Evolutionary conservation across 2,329 filamentous ascomycete genomes (phyloP).

Genomic region (Rhynchosporium agropyri): DNA sequence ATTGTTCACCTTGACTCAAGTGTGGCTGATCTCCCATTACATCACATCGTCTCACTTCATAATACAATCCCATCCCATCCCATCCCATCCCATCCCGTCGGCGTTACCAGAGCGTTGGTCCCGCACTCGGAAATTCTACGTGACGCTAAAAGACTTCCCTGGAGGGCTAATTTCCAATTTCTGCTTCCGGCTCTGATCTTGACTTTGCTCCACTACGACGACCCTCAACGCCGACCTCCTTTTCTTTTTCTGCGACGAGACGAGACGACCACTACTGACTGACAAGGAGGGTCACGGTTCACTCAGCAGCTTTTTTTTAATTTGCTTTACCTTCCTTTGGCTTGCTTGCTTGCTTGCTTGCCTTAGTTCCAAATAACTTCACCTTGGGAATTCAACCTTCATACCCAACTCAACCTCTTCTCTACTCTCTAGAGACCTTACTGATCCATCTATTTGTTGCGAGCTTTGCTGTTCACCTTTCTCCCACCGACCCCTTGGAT

Average conservation of each 20-base stretch:
- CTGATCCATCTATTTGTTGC: conserved; percentile 27
- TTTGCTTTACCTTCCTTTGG: too few relatives aligned
- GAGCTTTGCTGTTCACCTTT: conserved; percentile 35
- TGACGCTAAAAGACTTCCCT: conserved; percentile 22
- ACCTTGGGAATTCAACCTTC: conserved; percentile 8
- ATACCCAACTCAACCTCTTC: conserved; percentile 21
- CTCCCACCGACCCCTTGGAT: conserved; percentile 22
- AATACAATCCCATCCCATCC: background rate
- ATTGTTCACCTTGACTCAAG: too few relatives aligned
- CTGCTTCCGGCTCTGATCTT: conserved; percentile 13
- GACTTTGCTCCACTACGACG: too few relatives aligned
- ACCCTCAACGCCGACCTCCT: conserved; percentile 9
- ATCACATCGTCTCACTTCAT: too few relatives aligned
- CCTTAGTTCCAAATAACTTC: conserved; percentile 9
- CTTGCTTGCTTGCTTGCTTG: background rate
- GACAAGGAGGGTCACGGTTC: conserved; percentile 16
- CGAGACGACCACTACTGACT: conserved; percentile 1
- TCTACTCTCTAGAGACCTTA: conserved; percentile 17
- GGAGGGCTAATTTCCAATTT: conserved; percentile 21
- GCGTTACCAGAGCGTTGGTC: too few relatives aligned
- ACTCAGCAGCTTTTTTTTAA: background rate
- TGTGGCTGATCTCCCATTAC: too few relatives aligned
- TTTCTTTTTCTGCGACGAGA: background rate
- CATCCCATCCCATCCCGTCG: background rate
- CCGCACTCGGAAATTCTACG: background rate